Evolutionary conservation across 352 stramenopile species (phyloP).

Genomic region (Pythium rishiriense): DNA sequence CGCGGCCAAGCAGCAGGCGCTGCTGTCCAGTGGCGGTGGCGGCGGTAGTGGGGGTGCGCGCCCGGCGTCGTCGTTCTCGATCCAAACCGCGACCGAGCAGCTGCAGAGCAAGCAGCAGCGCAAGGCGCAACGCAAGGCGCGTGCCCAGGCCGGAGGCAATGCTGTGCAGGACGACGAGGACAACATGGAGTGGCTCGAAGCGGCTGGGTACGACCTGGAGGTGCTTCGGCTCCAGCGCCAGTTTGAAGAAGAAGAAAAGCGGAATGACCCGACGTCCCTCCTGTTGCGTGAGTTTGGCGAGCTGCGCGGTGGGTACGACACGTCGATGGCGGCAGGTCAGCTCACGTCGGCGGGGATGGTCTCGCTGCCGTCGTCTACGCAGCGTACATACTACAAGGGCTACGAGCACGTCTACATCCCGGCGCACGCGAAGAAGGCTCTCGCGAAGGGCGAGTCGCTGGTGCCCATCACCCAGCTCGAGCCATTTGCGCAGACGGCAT

Average conservation of each 20-base stretch:
- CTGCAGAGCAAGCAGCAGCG: constrained; percentile 49
- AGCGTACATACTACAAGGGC: constrained; percentile 77
- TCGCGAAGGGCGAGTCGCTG: constrained; percentile 54
- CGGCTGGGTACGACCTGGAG: constrained; percentile 75
- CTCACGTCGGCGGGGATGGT: constrained; percentile 56
- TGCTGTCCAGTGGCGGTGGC: constrained; percentile 11
- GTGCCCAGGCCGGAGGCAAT: constrained; percentile 20
- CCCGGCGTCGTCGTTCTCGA: constrained; percentile 51
- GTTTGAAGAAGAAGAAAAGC: constrained; percentile 62
- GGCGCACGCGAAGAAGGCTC: constrained; percentile 61
- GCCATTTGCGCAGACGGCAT: constrained; percentile 75
- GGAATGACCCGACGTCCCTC: constrained; percentile 62
- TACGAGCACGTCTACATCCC: constrained; percentile 87
- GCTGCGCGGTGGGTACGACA: constrained; percentile 74
- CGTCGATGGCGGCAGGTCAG: constrained; percentile 57
- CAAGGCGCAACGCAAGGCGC: constrained; percentile 41
- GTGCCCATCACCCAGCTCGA: constrained; percentile 69
- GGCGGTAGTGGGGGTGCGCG: constrained; percentile 5
- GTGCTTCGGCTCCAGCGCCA: constrained; percentile 74
- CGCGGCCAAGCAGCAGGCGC: constrained; percentile 42
- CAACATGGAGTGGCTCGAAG: constrained; percentile 71
- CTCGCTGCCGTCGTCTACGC: constrained; percentile 55
- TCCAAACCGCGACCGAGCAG: constrained; percentile 62
- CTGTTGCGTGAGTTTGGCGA: constrained; percentile 76
- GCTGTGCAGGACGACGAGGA: constrained; percentile 26